Evolutionary conservation across 2,329 filamentous ascomycete species (phyloP).

Genomic region (Alternaria panax): DNA sequence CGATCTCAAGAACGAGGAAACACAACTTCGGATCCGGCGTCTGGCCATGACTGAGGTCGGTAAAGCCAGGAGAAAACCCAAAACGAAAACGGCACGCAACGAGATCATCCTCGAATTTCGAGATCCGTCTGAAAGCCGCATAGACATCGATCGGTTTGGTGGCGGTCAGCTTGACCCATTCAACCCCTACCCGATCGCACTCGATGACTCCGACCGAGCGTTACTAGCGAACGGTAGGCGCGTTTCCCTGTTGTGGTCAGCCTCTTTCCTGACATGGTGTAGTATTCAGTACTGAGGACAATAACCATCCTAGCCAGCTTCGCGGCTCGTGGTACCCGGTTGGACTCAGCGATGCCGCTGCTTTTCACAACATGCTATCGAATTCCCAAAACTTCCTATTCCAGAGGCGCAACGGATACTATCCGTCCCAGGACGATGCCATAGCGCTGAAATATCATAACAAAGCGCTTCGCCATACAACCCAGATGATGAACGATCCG

Average conservation of each 20-base stretch:
- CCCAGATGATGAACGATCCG: slow-evolving; percentile 30
- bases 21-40: slow-evolving; percentile 40
- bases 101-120: slow-evolving; percentile 40
- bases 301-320: slow-evolving; percentile 30
- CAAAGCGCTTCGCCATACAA: slow-evolving; percentile 29
- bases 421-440: slow-evolving; percentile 29
- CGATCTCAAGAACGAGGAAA: slow-evolving; percentile 42
- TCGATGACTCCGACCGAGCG: slow-evolving; percentile 31
- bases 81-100: slow-evolving; percentile 33
- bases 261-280: slow-evolving; percentile 18
- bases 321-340: slow-evolving; percentile 40
- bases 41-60: slow-evolving; percentile 46
- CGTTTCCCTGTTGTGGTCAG: not conserved
- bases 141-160: slow-evolving; percentile 29
- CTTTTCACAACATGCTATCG: slow-evolving; percentile 37
- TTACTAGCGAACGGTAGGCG: slow-evolving; percentile 37
- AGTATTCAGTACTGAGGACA: slow-evolving; percentile 34
- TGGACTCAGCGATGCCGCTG: slow-evolving; percentile 28
- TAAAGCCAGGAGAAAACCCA: slow-evolving; percentile 37
- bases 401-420: slow-evolving; percentile 28
- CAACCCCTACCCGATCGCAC: slow-evolving; percentile 32
- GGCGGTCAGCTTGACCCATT: slow-evolving; percentile 37
- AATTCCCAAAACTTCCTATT: slow-evolving; percentile 40
- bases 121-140: slow-evolving; percentile 12
- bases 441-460: slow-evolving; percentile 33